Evolutionary conservation across 2,329 filamentous ascomycete species (phyloP), one percentile per base, ranked within the genome.

Genomic region (Claviceps pusilla): DNA sequence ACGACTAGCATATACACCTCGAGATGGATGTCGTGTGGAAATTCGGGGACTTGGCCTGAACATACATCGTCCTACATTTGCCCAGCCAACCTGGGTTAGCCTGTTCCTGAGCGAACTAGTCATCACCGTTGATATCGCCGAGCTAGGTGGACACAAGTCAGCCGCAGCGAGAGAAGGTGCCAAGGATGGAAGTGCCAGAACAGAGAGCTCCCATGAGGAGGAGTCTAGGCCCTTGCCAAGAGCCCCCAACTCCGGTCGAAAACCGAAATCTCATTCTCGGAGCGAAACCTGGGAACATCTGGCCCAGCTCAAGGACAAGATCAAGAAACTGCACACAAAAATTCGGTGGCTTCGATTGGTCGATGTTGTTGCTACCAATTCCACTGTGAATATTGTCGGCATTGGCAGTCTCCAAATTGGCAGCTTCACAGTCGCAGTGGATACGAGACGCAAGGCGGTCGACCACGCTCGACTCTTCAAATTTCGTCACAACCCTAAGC

Each of bases 61-160:
- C 55, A 71, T 97, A 58, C 93, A 98, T 70, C 83, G 90, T 4
- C 93, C 93, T 12, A 97, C 93, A 6, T 97, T 98, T 70, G 89
- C 91, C 49, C 89, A 97, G 68, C 93, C 93, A 48, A 97, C 94
- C 58, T 97, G 91, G 89, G 74, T 95, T 62, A 97, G 90, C 67
- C 76, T 98, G 51, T 87, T 93, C 9, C 71, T 98, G 56, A 87
- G 82, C 63, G 93, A 96, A 65, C 74, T 96, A 51, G 86, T 83
- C 51, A 77, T 98, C 51, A 94, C 88, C 0, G 68, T 97, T 47
- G 88, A 98, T 65, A 73, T 89, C 48, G 78, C 79, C 57, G 78
- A 81, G 50, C 69, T 93, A 46, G 78, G 80, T 59, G 71, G 71
- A 31, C 73, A 72, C 53, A 77, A 75, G 60, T 56, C 62, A 33